Base-by-base conservation (phyloP, 1,284 basidiomycete genomes). In the Cutaneotrichosporon sp. region DNA sequence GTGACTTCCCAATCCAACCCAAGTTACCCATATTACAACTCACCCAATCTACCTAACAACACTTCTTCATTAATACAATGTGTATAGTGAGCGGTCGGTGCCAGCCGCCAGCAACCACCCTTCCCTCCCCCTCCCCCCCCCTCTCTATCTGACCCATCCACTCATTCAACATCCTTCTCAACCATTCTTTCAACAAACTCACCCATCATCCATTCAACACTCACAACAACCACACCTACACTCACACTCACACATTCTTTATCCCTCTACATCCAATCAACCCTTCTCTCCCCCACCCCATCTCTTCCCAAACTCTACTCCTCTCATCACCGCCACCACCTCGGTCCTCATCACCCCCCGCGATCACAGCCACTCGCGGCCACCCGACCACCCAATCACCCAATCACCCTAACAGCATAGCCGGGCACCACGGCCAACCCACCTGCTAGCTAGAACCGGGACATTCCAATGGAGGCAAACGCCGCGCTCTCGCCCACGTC, bases 401-500 rank as follows among this genome's bases (percentile, higher is more conserved):
- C 26, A 26, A 26, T 5, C 34, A 8, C 34, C 42, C 18, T 40
- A 40, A 16, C 11, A 26, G 5, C 22, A 51, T 30, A 8, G 31
- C 31, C 18, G 51, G 42, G 42, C 42, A 34, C n/a, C 51, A 14
- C 8, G 31, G 21, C 18, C 51, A 31, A 8, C 49, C 26, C 10
- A 49, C 47, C 26, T 26, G 9, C 10, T 22, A 11, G 5, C 30
- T 34, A 53, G 30, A 14, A 53, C 31, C 16, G 8, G 14, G 31
- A n/a, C 26, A 4, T 32, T 34, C 55, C 21, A 42, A 56, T 56
- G 55, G 55, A 42, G 36, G 42, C 36, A 38, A 42, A 36, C 55
- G 3, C 36, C 22, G 38, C 55, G 51, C 36, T 60, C 50, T 53
- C 51, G 18, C 51, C 51, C 31, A 31, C 51, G 51, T 53, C 51